Percentiles rank a stretch among this genome's conserved stretches.
These are phyloP conservation scores for Haplosporangium sp. DNA, from an alignment of 371 early-diverging fungal species.

Conservation along the genomic window DNA sequence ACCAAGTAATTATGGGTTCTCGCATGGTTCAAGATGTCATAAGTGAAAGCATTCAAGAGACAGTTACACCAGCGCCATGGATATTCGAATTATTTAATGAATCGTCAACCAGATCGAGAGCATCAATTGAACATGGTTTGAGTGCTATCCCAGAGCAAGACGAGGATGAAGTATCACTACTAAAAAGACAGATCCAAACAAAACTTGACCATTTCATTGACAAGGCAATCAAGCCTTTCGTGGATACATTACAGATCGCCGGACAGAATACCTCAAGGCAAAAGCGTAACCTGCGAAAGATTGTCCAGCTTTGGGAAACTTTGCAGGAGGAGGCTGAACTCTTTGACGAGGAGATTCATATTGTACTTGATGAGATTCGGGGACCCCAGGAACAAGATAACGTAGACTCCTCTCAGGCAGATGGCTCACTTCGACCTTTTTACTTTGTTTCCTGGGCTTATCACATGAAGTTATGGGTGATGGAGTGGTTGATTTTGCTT, in stretches of 20 bases:
- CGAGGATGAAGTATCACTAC: slow-evolving; percentile 4
- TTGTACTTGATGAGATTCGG: slow-evolving; percentile 36
- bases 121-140: background rate
- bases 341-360: slow-evolving; percentile 52
- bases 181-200: slow-evolving; percentile 22
- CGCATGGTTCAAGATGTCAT: slow-evolving; percentile 28
- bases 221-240: slow-evolving; percentile 61
- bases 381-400: slow-evolving; percentile 7
- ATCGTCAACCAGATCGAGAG: slow-evolving; percentile 6
- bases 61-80: slow-evolving; percentile 33
- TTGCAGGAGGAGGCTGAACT: slow-evolving; percentile 71
- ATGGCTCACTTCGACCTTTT: slow-evolving; percentile 54
- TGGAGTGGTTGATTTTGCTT: slow-evolving; percentile 68
- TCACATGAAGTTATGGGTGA: slow-evolving; percentile 71
- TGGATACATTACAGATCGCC: slow-evolving; percentile 69
- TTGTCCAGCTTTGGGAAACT: slow-evolving; percentile 72
- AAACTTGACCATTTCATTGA: slow-evolving; percentile 31
- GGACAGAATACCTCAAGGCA: slow-evolving; percentile 81
- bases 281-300: slow-evolving; percentile 72
- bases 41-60: slow-evolving; percentile 35
- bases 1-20: slow-evolving; percentile 41
- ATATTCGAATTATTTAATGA: slow-evolving; percentile 36
- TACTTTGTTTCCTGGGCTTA: slow-evolving; percentile 83
- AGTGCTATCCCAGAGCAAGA: slow-evolving; percentile 11
- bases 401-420: background rate